Evolutionary conservation across 805 yeast species (phyloP).

Genomic region (Candida corydali): DNA sequence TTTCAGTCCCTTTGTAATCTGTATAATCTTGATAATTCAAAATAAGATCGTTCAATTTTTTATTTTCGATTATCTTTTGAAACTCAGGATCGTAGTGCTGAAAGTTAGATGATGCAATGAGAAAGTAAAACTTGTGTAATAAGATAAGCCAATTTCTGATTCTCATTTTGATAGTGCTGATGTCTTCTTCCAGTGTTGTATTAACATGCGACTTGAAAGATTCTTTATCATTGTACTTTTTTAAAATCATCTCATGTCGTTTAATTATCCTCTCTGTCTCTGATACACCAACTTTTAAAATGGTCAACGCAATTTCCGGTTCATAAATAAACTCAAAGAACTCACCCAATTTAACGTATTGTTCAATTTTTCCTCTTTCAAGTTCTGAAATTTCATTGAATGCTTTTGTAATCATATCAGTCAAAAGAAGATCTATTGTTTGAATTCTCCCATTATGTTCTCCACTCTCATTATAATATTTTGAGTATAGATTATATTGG

Average conservation of each 20-base stretch:
- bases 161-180: slow-evolving; percentile 21
- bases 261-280: slow-evolving; percentile 22
- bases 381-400: slow-evolving; percentile 42
- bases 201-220: slow-evolving; percentile 15
- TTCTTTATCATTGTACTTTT: slow-evolving; percentile 11
- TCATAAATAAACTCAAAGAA: slow-evolving; percentile 53
- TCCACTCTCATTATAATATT: background rate
- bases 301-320: slow-evolving; percentile 47
- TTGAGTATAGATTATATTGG: slow-evolving; percentile 2
- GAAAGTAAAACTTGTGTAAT: slow-evolving; percentile 73
- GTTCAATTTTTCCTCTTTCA: slow-evolving; percentile 45
- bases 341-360: slow-evolving; percentile 61
- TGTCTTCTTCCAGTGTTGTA: slow-evolving; percentile 21
- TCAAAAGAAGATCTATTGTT: slow-evolving; percentile 62
- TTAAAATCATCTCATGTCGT: slow-evolving; percentile 17
- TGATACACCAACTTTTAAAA: slow-evolving; percentile 40
- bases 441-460: slow-evolving; percentile 17
- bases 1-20: slow-evolving; percentile 7
- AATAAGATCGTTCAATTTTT: slow-evolving; percentile 9
- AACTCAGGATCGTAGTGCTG: slow-evolving; percentile 43
- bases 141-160: slow-evolving; percentile 52
- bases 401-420: slow-evolving; percentile 58
- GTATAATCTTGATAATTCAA: slow-evolving; percentile 7
- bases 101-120: slow-evolving; percentile 69
- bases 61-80: slow-evolving; percentile 17